Conservation (phyloP, 768 basidiomycete species). For the Russula foetens region DNA sequence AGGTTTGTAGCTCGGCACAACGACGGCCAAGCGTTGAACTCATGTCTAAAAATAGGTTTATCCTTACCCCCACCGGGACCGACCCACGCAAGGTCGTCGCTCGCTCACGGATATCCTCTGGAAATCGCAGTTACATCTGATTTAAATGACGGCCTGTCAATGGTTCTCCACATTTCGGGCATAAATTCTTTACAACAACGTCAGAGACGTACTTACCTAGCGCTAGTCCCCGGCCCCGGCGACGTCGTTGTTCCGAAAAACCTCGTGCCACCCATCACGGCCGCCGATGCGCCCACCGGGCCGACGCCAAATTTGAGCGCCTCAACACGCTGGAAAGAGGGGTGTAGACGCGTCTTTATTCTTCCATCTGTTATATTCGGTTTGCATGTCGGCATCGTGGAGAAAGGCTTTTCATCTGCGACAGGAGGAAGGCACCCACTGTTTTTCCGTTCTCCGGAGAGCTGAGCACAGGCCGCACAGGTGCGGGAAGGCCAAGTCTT, state of each 20-base stretch:
- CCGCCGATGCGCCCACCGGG: conserved; percentile 20
- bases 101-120: conserved; percentile 36
- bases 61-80: conserved; percentile 25
- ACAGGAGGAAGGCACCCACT: neutral
- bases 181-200: conserved; percentile 48
- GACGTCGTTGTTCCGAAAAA: conserved; percentile 42
- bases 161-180: conserved; percentile 55
- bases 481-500: conserved; percentile 21
- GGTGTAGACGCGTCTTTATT: conserved; percentile 41
- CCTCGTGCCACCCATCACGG: conserved; percentile 28
- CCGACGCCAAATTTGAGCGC: conserved; percentile 23
- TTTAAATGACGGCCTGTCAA: conserved; percentile 28
- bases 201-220: conserved; percentile 45
- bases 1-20: conserved; percentile 13
- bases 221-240: conserved; percentile 47
- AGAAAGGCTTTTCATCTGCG: neutral
- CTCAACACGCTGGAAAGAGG: conserved; percentile 40
- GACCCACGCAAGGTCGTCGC: conserved; percentile 35
- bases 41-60: neutral
- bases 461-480: conserved; percentile 16
- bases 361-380: conserved; percentile 45
- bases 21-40: neutral
- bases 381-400: neutral
- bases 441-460: conserved; percentile 17
- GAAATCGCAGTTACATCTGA: conserved; percentile 35